Evolutionary conservation across 75 land plant species (phyloP).

Genomic region (Cupressus sempervirens): DNA sequence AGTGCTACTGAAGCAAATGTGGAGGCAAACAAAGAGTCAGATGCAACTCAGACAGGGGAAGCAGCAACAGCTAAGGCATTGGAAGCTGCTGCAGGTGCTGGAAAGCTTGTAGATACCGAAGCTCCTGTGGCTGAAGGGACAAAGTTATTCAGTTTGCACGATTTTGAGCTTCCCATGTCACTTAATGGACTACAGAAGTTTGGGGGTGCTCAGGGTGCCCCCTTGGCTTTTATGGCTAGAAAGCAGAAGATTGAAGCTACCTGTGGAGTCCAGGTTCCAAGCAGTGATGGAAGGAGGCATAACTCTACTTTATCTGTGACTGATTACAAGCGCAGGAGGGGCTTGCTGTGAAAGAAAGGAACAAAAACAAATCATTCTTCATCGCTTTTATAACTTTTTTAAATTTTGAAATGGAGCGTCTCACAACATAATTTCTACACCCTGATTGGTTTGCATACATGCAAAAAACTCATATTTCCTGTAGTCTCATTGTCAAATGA

Average conservation of each 20-base stretch:
- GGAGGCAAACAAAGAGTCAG: background rate
- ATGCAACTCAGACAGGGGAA: slow-evolving; percentile 3
- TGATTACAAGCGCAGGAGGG: slow-evolving; percentile 91
- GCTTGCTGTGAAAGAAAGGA: slow-evolving; percentile 47
- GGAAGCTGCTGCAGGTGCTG: slow-evolving; percentile 70
- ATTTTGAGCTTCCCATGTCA: slow-evolving; percentile 75
- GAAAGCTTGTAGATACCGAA: slow-evolving; percentile 68
- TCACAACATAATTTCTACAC: no score
- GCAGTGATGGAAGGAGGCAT: slow-evolving; percentile 84
- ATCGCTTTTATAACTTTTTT: no score
- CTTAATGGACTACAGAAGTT: slow-evolving; percentile 57
- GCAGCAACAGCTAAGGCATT: slow-evolving; percentile 18
- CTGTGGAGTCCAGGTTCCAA: slow-evolving; percentile 67
- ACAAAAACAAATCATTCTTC: no score
- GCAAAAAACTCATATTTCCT: no score
- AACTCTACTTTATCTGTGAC: slow-evolving; percentile 74
- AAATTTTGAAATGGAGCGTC: no score
- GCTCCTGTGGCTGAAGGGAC: slow-evolving; percentile 72
- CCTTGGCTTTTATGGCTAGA: slow-evolving; percentile 68
- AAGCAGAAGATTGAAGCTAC: slow-evolving; percentile 82
- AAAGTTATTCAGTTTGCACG: slow-evolving; percentile 55
- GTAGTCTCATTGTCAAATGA: no score
- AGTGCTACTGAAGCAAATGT: slow-evolving; percentile 1
- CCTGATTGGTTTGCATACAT: no score
- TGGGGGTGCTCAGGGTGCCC: slow-evolving; percentile 81